Conservation (phyloP, 495 filamentous ascomycete genomes). For the Jackrogersella minutella region DNA sequence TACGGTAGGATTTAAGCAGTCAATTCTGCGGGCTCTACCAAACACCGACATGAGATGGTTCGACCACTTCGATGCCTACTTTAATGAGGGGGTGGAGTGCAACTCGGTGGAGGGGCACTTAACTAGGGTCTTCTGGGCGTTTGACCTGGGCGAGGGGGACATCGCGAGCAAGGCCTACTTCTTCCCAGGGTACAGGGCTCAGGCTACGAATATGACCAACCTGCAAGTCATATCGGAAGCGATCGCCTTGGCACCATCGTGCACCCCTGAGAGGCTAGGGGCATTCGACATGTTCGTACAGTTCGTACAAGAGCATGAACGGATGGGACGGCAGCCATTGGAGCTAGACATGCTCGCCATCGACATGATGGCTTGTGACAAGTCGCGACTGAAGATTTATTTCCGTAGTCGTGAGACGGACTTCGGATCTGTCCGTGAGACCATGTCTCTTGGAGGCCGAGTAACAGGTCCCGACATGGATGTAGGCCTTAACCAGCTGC, state of each 20-base stretch:
- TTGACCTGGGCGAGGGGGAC: not conserved
- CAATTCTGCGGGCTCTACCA: not conserved
- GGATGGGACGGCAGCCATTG: not conserved
- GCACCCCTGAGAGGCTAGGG: not conserved
- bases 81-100: not conserved
- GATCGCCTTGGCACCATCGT: not conserved
- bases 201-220: not conserved
- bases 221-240: not conserved
- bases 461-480: not conserved
- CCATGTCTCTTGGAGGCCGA: not conserved
- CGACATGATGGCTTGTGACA: not conserved
- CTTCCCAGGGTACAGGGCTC: not conserved
- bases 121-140: not conserved
- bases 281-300: not conserved
- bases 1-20: not conserved
- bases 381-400: slow-evolving; percentile 11
- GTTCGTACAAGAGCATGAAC: not conserved
- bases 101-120: not conserved
- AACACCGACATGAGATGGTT: not conserved
- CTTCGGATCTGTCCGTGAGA: not conserved
- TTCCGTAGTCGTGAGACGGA: not conserved
- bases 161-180: slow-evolving; percentile 1
- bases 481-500: not conserved
- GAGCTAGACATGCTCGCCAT: slow-evolving; percentile 9
- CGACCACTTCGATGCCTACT: not conserved